phyloP scores from a whole-genome alignment of 140 eudicot genomes.

The Oenanthe javanica region DNA sequence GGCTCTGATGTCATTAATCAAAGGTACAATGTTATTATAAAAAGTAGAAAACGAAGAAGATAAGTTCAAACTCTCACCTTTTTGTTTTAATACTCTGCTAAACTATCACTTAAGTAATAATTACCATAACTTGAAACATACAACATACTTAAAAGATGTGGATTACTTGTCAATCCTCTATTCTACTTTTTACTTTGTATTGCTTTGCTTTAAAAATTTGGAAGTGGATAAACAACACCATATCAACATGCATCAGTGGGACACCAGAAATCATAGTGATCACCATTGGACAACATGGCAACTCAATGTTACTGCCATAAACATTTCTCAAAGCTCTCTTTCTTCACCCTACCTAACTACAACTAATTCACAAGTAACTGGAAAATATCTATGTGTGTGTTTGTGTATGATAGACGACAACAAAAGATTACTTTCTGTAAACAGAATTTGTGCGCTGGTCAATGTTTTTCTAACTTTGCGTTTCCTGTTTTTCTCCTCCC shows the following conservation, averaged over 20 bases:
- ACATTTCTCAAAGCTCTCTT: constrained; percentile 9
- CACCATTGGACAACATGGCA: constrained; percentile 11
- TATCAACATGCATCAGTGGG: constrained; percentile 5
- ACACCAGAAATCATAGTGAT: neutral
- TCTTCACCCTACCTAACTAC: neutral
- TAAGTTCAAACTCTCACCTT: no score
- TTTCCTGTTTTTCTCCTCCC: constrained; percentile 33
- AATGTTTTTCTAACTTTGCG: constrained; percentile 22
- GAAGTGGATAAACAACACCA: neutral
- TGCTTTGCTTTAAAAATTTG: neutral
- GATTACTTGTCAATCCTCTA: neutral
- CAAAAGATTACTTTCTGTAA: neutral
- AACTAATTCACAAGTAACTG: constrained; percentile 7
- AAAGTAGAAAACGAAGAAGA: no score
- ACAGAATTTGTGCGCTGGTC: neutral
- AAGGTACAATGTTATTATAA: no score
- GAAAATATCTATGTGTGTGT: neutral
- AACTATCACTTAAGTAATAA: no score
- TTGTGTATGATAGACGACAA: neutral
- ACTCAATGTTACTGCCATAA: neutral
- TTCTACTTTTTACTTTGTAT: neutral
- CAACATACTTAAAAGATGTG: neutral
- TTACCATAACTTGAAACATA: no score
- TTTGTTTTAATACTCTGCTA: no score
- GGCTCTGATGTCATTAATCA: neutral